These are phyloP conservation scores for Blumeriella jaapii DNA, from an alignment of 2,329 filamentous ascomycete species.

Conservation along the genomic window DNA sequence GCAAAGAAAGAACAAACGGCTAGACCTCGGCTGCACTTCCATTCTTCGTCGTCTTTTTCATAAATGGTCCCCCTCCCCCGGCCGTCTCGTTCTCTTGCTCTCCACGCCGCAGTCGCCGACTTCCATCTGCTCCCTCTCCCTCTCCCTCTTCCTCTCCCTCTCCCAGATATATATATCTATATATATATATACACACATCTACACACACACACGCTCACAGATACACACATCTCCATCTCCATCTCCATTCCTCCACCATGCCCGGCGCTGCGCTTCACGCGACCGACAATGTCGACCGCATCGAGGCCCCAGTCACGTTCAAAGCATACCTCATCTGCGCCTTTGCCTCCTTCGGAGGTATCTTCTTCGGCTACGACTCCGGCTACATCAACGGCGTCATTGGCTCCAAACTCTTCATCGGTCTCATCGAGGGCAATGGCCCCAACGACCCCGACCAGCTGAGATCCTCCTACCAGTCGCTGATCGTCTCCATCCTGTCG, in stretches of 20 bases:
- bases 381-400: constrained; percentile 61
- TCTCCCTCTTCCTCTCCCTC: neutral
- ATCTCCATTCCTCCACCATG: constrained; percentile 2
- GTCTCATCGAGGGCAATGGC: constrained; percentile 10
- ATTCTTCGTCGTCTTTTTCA: too few species aligned
- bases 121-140: neutral
- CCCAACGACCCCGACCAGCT: constrained; percentile 39
- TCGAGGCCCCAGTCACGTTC: constrained; percentile 57
- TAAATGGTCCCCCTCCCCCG: too few species aligned
- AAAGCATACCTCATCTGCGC: constrained; percentile 58
- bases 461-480: constrained; percentile 51
- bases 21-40: neutral
- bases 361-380: constrained; percentile 52
- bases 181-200: constrained; percentile 1
- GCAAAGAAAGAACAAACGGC: too few species aligned
- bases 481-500: constrained; percentile 44
- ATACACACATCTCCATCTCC: too few species aligned
- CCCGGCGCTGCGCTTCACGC: constrained; percentile 4
- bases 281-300: constrained; percentile 40
- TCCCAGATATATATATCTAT: neutral
- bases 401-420: constrained; percentile 33
- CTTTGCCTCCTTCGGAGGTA: constrained; percentile 55
- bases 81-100: too few species aligned
- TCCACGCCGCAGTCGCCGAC: too few species aligned
- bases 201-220: neutral